Conservation (phyloP, 1,139 yeast genomes). For the Saccharomycopsis phalli region DNA sequence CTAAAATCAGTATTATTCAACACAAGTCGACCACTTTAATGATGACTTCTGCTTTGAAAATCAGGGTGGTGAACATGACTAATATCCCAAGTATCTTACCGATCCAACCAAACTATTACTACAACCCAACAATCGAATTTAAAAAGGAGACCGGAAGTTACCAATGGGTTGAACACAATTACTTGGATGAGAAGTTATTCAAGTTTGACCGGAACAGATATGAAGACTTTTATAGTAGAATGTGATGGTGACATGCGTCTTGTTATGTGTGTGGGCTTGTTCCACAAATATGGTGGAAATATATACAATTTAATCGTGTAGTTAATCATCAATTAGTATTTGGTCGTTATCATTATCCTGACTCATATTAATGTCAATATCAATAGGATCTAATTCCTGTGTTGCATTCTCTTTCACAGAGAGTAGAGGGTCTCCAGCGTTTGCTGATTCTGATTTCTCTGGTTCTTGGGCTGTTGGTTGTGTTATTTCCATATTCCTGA, state of each 20-base stretch:
- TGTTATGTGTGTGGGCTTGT: too few relatives aligned
- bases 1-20: constrained; percentile 29
- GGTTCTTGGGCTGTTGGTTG: neutral
- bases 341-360: too few relatives aligned
- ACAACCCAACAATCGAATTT: constrained; percentile 75
- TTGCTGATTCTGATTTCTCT: neutral
- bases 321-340: too few relatives aligned
- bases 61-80: constrained; percentile 77
- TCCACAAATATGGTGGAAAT: too few relatives aligned
- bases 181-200: constrained; percentile 20
- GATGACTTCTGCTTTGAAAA: constrained; percentile 43
- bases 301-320: too few relatives aligned
- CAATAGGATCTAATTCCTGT: too few relatives aligned
- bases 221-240: constrained; percentile 20
- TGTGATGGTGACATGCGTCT: constrained; percentile 12
- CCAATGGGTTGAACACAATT: constrained; percentile 36
- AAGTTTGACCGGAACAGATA: constrained; percentile 21
- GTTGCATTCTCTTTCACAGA: too few relatives aligned
- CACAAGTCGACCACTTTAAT: constrained; percentile 20
- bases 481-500: neutral
- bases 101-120: constrained; percentile 80
- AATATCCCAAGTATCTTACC: constrained; percentile 81
- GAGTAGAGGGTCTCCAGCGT: too few relatives aligned
- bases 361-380: too few relatives aligned
- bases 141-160: constrained; percentile 36